phyloP scores from a whole-genome alignment of 352 stramenopile species.

The Phytophthora sp. region DNA sequence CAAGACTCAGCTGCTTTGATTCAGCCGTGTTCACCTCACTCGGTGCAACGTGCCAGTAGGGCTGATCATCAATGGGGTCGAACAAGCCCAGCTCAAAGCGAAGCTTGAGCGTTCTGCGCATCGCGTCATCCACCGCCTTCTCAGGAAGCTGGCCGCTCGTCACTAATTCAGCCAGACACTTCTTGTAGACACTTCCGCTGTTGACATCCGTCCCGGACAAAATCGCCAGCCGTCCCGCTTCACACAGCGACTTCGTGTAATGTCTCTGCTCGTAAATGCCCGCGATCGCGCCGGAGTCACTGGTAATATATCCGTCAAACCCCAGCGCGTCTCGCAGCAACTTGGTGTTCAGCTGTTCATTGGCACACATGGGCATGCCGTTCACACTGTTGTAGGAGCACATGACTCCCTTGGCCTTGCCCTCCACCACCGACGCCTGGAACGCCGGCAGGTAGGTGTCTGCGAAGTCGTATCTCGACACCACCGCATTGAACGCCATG shows the following conservation, averaged over 20 bases:
- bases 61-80: constrained; percentile 83
- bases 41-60: constrained; percentile 76
- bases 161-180: constrained; percentile 72
- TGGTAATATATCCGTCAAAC: constrained; percentile 95
- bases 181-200: constrained; percentile 82
- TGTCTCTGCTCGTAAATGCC: constrained; percentile 82
- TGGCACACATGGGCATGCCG: constrained; percentile 91
- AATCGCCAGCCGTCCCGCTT: constrained; percentile 64
- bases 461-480: constrained; percentile 89
- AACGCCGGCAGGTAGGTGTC: constrained; percentile 93
- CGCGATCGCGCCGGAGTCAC: constrained; percentile 92
- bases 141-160: constrained; percentile 51
- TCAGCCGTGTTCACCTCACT: constrained; percentile 75
- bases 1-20: constrained; percentile 68
- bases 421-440: constrained; percentile 76
- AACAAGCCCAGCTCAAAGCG: constrained; percentile 94
- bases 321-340: constrained; percentile 76
- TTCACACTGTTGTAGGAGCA: constrained; percentile 97
- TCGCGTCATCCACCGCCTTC: constrained; percentile 62
- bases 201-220: constrained; percentile 89
- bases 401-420: constrained; percentile 89
- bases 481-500: constrained; percentile 87
- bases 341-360: constrained; percentile 66
- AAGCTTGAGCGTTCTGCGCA: constrained; percentile 78
- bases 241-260: constrained; percentile 78